Evolutionary conservation across 2,329 filamentous ascomycete species (phyloP), one percentile per base, ranked within the genome.

Genomic region (Pseudogymnoascus sp.): DNA sequence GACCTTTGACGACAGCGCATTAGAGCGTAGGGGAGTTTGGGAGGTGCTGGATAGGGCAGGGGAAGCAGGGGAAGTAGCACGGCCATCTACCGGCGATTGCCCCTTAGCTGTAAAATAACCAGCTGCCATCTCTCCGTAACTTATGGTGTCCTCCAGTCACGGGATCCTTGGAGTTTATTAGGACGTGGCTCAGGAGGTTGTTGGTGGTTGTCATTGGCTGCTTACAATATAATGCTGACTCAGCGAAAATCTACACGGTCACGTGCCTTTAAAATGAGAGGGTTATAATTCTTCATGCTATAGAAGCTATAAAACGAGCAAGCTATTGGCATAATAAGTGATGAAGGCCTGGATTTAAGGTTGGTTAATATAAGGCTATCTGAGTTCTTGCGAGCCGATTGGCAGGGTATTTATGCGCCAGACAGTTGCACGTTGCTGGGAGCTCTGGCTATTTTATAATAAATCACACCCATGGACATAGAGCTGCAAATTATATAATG

Each of bases 1-100:
- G 68, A 97, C 84, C 71, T 94, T 91, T 64, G 88, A 88, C 6
- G 90, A 87, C 33, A 97, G 79, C 6, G 91, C 88, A 74, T 85
- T 82, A 58, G 73, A 72, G 27, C 73, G 68, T 66, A 35, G 5
- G 5, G 25, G 72, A 65, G 63, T 69, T 68, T 62, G 71, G 67
- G 61, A 70, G 21, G 62, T 67, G 7, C 63, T 58, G 12, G 67
- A 63, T 3, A 68, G 66, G 12, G 59, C 58, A 63, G 51, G 70
- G 70, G 63, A 63, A 10, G 66, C 67, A 13, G 51, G 70, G 70
- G 63, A 63, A 10, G 66, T 66, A 13, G 61, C n/a, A 7, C 61
- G 65, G 63, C 70, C 70, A 63, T 58, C 65, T 13, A 68, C 27
- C 7, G 66, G 66, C 1, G 70, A 66, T 17, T 61, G 62, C 44